phyloP scores from a whole-genome alignment of 371 early-diverging fungal species.

The Mucor indicus region DNA sequence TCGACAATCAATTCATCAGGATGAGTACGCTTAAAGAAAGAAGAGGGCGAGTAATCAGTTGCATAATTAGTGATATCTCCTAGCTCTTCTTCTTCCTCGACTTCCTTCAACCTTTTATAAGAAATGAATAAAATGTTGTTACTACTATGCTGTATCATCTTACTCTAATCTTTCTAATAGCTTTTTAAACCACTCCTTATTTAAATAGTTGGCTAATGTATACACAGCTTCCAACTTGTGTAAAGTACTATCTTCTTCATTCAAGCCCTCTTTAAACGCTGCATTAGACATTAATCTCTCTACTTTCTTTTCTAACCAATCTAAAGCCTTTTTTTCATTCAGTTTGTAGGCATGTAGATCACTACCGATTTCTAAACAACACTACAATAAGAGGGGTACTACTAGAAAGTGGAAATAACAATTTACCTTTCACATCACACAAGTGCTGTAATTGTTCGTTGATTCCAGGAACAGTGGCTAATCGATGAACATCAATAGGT shows the following conservation, averaged over 20 bases:
- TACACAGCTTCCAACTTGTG: constrained; percentile 20
- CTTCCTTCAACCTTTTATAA: constrained; percentile 2
- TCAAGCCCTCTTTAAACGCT: constrained; percentile 1
- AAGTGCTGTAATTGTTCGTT: constrained; percentile 17
- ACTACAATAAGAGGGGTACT: neutral
- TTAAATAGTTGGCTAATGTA: constrained; percentile 21
- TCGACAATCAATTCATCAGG: constrained; percentile 5
- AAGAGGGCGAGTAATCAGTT: constrained; percentile 11
- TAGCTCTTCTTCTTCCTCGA: constrained; percentile 7
- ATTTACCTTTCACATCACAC: constrained; percentile 24
- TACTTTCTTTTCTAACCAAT: constrained; percentile 23
- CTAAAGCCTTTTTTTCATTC: constrained; percentile 12
- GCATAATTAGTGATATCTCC: constrained; percentile 16
- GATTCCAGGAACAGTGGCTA: constrained; percentile 9
- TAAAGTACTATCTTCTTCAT: neutral
- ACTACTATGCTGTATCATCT: neutral
- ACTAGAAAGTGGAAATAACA: neutral
- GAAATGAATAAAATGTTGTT: too few relatives aligned
- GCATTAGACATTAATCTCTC: constrained; percentile 4
- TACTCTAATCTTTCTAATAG: constrained; percentile 15
- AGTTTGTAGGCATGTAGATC: constrained; percentile 17
- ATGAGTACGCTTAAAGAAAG: constrained; percentile 15
- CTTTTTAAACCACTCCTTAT: constrained; percentile 15
- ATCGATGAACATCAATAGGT: constrained; percentile 19
- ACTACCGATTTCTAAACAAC: constrained; percentile 12